These are phyloP conservation scores for Excoecaria agallocha DNA, from an alignment of 345 rosid genomes.

Conservation along the genomic window DNA sequence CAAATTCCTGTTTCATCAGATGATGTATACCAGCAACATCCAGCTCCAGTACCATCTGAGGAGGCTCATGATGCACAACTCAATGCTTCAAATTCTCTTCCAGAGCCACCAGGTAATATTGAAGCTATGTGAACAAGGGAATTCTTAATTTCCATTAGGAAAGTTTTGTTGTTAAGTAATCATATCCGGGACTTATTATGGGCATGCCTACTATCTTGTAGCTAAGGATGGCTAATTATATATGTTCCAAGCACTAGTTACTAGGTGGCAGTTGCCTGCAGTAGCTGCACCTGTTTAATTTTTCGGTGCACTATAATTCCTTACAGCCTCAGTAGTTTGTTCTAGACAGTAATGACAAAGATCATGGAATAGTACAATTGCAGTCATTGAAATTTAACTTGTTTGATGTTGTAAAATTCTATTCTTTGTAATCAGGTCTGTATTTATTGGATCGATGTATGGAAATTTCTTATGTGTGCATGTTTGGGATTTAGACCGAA, in stretches of 20 bases:
- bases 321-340: neutral
- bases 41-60: slow-evolving; percentile 46
- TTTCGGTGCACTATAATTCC: neutral
- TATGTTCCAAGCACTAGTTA: neutral
- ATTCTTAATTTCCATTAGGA: neutral
- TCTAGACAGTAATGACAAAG: neutral
- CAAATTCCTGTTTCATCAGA: slow-evolving; percentile 19
- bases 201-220: neutral
- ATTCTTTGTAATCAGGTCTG: neutral
- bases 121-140: neutral
- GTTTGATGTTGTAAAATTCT: neutral
- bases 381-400: neutral
- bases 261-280: neutral
- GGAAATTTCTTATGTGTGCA: neutral
- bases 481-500: neutral
- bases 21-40: slow-evolving; percentile 23
- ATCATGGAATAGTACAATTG: neutral
- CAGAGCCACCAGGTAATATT: slow-evolving; percentile 63
- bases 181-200: neutral
- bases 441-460: neutral
- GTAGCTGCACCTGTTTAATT: neutral
- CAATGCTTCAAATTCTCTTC: slow-evolving; percentile 45
- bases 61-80: slow-evolving; percentile 44
- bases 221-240: neutral
- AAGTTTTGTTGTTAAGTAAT: neutral